Base-by-base conservation (phyloP, 2,329 filamentous ascomycete genomes). In the Aspergillus texensis region DNA sequence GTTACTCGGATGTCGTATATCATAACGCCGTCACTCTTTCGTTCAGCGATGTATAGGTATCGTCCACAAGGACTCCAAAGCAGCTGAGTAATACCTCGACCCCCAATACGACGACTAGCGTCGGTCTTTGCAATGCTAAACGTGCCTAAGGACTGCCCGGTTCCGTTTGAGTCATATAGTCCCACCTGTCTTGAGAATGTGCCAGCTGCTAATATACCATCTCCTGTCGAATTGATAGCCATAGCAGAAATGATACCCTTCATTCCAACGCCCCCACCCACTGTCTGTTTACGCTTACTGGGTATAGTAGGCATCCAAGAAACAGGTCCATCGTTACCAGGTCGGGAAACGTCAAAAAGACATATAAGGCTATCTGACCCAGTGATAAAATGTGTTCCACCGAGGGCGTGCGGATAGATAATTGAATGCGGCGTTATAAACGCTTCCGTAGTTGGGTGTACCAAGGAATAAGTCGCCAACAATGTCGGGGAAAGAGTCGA, bases 1-100 rank as follows among this genome's bases (percentile, higher is more conserved):
- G 82, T 82, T n/a, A 83, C 81, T 19, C 88, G 80, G 30, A 88
- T 82, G 69, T 90, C 88, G 70, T 86, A 89, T 12, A 89, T 77
- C 52, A 85, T 75, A 1, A 88, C 75, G 1, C 80, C 82, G 66
- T 87, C 81, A 60, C 85, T 85, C 62, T 81, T 81, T 24, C 87
- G 79, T 70, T 89, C 87, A 0, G 81, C 83, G 21, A 88, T 81
- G 66, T 86, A 85, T 6, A 90, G 72, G 70, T 89, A 89, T 50
- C 77, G 79, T 1, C 84, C 86, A 72, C 84, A 85, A 0, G 83
- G 81, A 58, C 83, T 87, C 86, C 86, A 89, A 19, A 80, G 73
- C 16, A 89, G 72, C 57, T 84, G 80, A 2, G 84, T 85, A 24
- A 89, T 76, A 5, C 88, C 88, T 0, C 75, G 77, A 3, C 86